These are phyloP conservation scores for Syncephalis fuscata DNA, from an alignment of 371 early-diverging fungal genomes.

Conservation along the genomic window DNA sequence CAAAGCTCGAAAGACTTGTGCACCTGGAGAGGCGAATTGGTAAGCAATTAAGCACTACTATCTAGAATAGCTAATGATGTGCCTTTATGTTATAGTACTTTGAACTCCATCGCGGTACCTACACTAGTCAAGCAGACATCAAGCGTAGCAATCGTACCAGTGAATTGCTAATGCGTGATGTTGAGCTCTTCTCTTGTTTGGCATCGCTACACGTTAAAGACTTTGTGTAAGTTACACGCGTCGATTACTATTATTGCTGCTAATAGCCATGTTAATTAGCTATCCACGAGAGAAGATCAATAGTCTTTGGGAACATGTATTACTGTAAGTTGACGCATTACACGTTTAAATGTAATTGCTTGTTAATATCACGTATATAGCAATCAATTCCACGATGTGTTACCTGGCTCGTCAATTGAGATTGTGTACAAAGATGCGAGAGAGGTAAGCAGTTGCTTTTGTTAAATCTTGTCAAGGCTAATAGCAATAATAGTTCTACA, in stretches of 20 bases:
- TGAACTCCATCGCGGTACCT: slow-evolving; percentile 94
- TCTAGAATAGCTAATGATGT: neutral
- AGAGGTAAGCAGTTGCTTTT: slow-evolving; percentile 2
- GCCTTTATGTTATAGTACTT: slow-evolving; percentile 36
- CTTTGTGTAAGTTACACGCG: neutral
- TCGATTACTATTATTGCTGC: too few relatives aligned
- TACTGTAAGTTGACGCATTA: slow-evolving; percentile 34
- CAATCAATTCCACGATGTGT: slow-evolving; percentile 93
- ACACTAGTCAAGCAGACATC: slow-evolving; percentile 76
- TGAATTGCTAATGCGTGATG: slow-evolving; percentile 70
- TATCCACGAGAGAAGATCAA: slow-evolving; percentile 64
- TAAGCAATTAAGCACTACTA: slow-evolving; percentile 18
- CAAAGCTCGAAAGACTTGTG: slow-evolving; percentile 44
- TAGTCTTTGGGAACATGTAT: slow-evolving; percentile 76
- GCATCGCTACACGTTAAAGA: slow-evolving; percentile 12
- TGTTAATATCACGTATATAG: too few relatives aligned
- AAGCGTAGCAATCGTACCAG: slow-evolving; percentile 74
- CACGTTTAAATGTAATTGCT: too few relatives aligned
- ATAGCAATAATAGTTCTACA: slow-evolving; percentile 14
- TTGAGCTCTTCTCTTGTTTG: slow-evolving; percentile 51
- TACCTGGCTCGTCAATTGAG: slow-evolving; percentile 86
- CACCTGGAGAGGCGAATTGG: slow-evolving; percentile 82
- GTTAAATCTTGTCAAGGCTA: neutral
- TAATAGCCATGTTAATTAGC: slow-evolving; percentile 1
- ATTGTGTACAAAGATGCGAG: slow-evolving; percentile 72